Evolutionary conservation across 129 eudicot species (phyloP), one percentile per base, ranked within the genome.

Genomic region (Centella asiatica): DNA sequence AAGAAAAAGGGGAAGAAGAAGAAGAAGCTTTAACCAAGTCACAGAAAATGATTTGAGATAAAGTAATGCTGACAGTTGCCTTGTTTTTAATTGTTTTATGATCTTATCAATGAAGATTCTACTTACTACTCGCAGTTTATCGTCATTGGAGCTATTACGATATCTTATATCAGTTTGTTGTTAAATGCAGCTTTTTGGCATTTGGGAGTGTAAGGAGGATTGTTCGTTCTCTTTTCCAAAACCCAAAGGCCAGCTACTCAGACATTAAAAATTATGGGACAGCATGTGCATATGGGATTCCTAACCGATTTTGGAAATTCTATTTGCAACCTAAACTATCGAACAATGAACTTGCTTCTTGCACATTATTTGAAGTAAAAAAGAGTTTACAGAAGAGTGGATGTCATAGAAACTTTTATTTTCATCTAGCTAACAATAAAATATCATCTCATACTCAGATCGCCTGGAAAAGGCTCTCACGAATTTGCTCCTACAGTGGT

Each of bases 391-490:
- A 82, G 79, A 79, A 68, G 62, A 62, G 18, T 53, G 37, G 40
- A 50, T 49, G 67, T 62, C 22, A 58, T 62, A 74, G 42, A 64
- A 76, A 60, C 37, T 40, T 64, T 20, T 67, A 60, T 69, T 44
- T 73, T 51, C 57, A 66, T 33, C 65, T 75, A n/a, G 72, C 79
- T 60, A 65, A 75, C 56, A 42, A 62, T 31, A 74, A 47, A 67
- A 52, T 85, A n/a, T 71, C 88, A 57, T 69, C 23, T 44, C 89
- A 72, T 68, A 75, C 86, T 55, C 83, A 69, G 66, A 77, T 77
- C 54, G 83, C 83, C 29, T 81, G 89, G 87, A 81, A 69, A 79
- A 72, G 77, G 62, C 68, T 88, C 27, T 72, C 61, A 28, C 83
- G 57, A 19, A 58, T 75, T 22, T 76, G 72, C 65, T 68, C 72